Evolutionary conservation across 2,329 filamentous ascomycete species (phyloP), one percentile per base, ranked within the genome.

Genomic region (Penicillium sp.): DNA sequence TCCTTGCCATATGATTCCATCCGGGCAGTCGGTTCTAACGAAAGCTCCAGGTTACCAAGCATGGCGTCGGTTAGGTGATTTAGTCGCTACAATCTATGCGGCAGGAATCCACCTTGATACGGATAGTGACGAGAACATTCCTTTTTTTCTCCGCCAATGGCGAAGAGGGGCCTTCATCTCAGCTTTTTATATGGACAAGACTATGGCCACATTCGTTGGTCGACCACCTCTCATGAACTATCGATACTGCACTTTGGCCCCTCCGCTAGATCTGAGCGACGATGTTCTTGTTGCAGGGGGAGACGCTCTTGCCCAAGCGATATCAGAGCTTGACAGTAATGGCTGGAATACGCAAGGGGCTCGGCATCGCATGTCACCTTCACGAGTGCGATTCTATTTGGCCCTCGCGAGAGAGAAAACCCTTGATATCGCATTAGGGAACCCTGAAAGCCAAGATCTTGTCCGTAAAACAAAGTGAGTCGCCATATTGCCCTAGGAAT

Each of bases 181-280:
- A 1, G 70, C 72, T 6, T 81, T 79, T 51, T 75, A 75, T 6
- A 74, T 73, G 4, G 79, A 81, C 53, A 81, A 80, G 53, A 76
- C 73, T 40, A 64, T 81, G 7, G 74, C 78, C 1, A 76, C 80
- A 1, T 82, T 82, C 50, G 72, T 81, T n/a, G 79, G 79, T 4
- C 72, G 79, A 2, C 79, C 79, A 4, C 77, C 78, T 3, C 70
- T 79, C 2, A 75, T 81, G 37, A 72, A 71, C n/a, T 68, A 73
- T 35, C 70, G 72, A 37, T 79, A 74, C 54, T 79, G 77, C 59
- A 67, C 67, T 3, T 69, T 79, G 11, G 64, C 70, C 6, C 56
- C 76, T 26, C 73, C 73, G 1, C 51, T 74, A 27, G 71, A 73
- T 51, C 18, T 74, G 15, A 66, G 61, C 18, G 66, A 71, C 26